These are phyloP conservation scores for Barnettozyma botsteinii DNA, from an alignment of 805 yeast genomes.

Conservation along the genomic window DNA sequence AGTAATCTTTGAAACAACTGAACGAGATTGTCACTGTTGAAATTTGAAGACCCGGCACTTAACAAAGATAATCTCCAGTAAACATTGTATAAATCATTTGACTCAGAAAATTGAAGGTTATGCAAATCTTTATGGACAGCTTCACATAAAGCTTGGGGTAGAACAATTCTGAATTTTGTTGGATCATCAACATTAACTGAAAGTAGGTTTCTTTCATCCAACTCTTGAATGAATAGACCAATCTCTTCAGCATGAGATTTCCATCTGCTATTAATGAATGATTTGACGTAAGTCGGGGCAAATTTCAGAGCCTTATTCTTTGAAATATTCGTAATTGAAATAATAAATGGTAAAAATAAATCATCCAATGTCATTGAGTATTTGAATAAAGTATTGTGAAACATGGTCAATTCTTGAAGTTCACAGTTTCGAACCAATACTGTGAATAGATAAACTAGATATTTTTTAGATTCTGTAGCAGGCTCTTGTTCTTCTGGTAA, in stretches of 20 bases:
- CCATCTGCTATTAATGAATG: conserved; percentile 42
- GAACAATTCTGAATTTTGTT: conserved; percentile 11
- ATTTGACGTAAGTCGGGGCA: conserved; percentile 42
- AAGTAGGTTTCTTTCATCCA: conserved; percentile 25
- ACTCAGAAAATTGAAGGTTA: conserved; percentile 1
- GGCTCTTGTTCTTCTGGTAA: neutral
- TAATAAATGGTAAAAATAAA: conserved; percentile 42
- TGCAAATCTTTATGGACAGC: conserved; percentile 9
- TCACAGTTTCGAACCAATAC: conserved; percentile 53
- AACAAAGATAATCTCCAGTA: conserved; percentile 49
- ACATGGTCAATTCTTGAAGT: conserved; percentile 39
- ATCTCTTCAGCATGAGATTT: conserved; percentile 29
- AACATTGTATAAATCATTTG: conserved; percentile 30
- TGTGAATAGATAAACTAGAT: conserved; percentile 41
- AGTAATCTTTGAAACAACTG: conserved; percentile 3
- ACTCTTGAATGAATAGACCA: conserved; percentile 37
- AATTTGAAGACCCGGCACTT: conserved; percentile 28
- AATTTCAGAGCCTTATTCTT: conserved; percentile 39
- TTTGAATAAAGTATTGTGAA: conserved; percentile 39
- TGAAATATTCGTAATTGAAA: conserved; percentile 37
- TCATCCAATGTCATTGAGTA: conserved; percentile 31
- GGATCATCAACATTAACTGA: conserved; percentile 11
- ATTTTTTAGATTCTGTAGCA: conserved; percentile 6
- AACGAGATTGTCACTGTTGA: conserved; percentile 16
- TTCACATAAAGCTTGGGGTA: conserved; percentile 16